A percentile compares a stretch with the other conserved stretches of the same genome.
phyloP scores from a whole-genome alignment of 768 basidiomycete genomes.

The Mycena filopes region DNA sequence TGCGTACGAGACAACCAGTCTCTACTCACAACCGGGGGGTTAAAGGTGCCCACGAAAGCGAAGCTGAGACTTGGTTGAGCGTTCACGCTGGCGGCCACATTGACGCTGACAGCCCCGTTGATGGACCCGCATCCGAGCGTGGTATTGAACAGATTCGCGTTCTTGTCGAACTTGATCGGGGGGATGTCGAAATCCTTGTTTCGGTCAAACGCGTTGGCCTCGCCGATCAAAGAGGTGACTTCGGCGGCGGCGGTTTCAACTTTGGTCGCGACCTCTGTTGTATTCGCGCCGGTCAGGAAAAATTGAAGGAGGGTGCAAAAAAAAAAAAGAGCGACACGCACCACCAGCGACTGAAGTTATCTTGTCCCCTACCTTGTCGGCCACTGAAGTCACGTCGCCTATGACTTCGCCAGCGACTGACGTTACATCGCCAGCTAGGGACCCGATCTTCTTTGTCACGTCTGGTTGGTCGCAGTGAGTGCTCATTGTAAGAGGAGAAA shows the following conservation, averaged over 20 bases:
- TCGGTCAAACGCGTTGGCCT: not conserved
- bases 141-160: conserved; percentile 15
- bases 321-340: not conserved
- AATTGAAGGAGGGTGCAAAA: too few relatives aligned
- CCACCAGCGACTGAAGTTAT: not conserved
- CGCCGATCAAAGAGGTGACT: not conserved
- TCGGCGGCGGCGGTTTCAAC: too few relatives aligned
- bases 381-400: not conserved
- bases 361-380: too few relatives aligned
- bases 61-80: conserved; percentile 27
- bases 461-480: too few relatives aligned
- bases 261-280: too few relatives aligned
- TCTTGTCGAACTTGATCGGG: conserved; percentile 7
- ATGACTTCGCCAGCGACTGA: not conserved
- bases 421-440: not conserved
- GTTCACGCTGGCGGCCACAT: conserved; percentile 9
- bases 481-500: too few relatives aligned
- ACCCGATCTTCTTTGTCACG: too few relatives aligned
- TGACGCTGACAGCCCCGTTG: not conserved
- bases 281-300: too few relatives aligned
- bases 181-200: conserved; percentile 8
- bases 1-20: not conserved
- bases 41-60: conserved; percentile 14
- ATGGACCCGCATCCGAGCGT: not conserved
- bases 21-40: not conserved